A percentile compares a stretch with the other conserved stretches of the same genome.
Conservation (phyloP, 176 grass and related monocot genomes). For the Lolium rigidum region DNA sequence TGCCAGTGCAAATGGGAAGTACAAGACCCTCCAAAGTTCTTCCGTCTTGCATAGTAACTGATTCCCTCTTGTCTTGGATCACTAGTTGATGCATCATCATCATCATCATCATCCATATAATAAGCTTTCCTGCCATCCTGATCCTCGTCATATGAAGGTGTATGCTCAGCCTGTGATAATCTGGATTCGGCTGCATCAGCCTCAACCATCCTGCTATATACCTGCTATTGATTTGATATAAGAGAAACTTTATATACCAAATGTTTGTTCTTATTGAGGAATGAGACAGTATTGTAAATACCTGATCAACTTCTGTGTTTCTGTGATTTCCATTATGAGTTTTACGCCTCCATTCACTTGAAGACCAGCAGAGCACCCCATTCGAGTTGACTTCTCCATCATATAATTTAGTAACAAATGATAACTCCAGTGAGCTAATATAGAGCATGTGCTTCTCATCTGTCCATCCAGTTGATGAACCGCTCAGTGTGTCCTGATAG, state of each 20-base stretch:
- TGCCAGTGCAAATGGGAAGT: slow-evolving; percentile 24
- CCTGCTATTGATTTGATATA: slow-evolving; percentile 32
- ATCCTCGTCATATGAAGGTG: slow-evolving; percentile 32
- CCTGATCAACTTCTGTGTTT: slow-evolving; percentile 46
- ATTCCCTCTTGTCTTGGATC: slow-evolving; percentile 39
- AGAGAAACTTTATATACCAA: slow-evolving; percentile 19
- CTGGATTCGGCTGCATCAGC: slow-evolving; percentile 45
- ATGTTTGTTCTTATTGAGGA: slow-evolving; percentile 1
- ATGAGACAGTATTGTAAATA: slow-evolving; percentile 34
- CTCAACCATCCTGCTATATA: slow-evolving; percentile 40
- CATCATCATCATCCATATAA: slow-evolving; percentile 31
- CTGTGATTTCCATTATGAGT: slow-evolving; percentile 37
- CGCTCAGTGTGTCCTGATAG: slow-evolving; percentile 43
- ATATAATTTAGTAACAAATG: slow-evolving; percentile 76
- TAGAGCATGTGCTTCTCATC: slow-evolving; percentile 85
- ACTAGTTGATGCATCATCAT: slow-evolving; percentile 30
- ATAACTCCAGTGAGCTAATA: slow-evolving; percentile 71
- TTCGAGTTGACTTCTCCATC: slow-evolving; percentile 41
- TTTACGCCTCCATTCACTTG: slow-evolving; percentile 37
- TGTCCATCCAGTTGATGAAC: slow-evolving; percentile 70
- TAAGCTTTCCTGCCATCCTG: slow-evolving; percentile 6
- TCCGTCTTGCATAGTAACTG: slow-evolving; percentile 34
- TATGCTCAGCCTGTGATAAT: slow-evolving; percentile 46
- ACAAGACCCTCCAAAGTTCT: slow-evolving; percentile 37
- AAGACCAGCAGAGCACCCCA: slow-evolving; percentile 38